Evolutionary conservation across 2,329 filamentous ascomycete genomes (phyloP).

Genomic region (Fusarium sp.): DNA sequence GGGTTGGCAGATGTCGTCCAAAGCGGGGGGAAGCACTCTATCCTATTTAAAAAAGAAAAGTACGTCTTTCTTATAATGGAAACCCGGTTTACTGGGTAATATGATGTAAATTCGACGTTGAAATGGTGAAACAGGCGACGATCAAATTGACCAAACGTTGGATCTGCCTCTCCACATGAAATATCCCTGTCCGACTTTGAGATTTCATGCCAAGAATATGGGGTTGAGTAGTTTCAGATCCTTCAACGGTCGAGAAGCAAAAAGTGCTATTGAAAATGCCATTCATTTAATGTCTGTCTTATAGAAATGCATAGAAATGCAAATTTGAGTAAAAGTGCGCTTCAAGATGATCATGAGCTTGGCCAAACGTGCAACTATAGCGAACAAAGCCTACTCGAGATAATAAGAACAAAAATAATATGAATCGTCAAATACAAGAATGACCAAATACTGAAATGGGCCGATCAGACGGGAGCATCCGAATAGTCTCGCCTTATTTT

Average conservation of each 20-base stretch:
- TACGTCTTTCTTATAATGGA: background rate
- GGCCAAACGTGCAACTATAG: background rate
- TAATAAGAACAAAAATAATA: background rate
- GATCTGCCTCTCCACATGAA: background rate
- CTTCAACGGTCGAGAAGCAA: background rate
- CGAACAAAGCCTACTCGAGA: background rate
- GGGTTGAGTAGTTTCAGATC: background rate
- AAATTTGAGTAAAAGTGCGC: background rate
- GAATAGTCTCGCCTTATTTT: background rate
- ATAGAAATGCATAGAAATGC: background rate
- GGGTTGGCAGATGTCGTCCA: background rate
- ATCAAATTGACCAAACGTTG: slow-evolving; percentile 5
- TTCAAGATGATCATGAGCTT: background rate
- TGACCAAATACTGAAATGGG: background rate
- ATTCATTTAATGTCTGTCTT: background rate
- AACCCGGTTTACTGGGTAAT: background rate
- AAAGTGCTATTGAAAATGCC: background rate
- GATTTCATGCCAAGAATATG: slow-evolving; percentile 6
- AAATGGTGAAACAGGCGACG: slow-evolving; percentile 8
- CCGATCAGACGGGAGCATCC: background rate
- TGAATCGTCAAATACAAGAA: background rate
- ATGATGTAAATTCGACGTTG: background rate
- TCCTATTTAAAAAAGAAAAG: slow-evolving; percentile 6
- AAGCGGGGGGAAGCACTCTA: background rate
- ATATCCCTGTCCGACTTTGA: slow-evolving; percentile 21